Conservation (phyloP, 1,139 yeast species). For the Zygoascus sp. region DNA sequence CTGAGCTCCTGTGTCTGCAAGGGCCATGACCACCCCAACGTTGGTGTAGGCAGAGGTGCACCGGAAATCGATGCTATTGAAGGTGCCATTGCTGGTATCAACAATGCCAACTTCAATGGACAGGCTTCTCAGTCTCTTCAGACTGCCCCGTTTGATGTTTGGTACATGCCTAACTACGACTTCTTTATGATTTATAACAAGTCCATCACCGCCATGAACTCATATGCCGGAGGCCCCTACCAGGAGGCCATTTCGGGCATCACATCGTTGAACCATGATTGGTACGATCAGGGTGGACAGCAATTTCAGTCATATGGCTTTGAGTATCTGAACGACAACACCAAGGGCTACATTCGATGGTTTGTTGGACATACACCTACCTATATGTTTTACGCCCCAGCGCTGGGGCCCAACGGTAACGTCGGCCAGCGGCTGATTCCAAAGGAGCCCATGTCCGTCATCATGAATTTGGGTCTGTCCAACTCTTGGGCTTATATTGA, state of each 20-base stretch:
- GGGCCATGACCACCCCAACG: conserved; percentile 75
- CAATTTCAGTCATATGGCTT: conserved; percentile 70
- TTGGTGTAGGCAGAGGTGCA: conserved; percentile 79
- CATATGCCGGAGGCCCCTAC: conserved; percentile 77
- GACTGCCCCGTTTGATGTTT: conserved; percentile 79
- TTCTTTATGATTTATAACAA: conserved; percentile 59
- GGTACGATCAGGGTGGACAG: conserved; percentile 57
- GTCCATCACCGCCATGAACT: conserved; percentile 63
- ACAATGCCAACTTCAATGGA: conserved; percentile 37
- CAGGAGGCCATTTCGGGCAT: conserved; percentile 82
- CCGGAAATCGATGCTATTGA: conserved; percentile 86
- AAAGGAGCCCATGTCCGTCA: conserved; percentile 81
- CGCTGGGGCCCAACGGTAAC: conserved; percentile 80
- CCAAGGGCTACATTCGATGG: conserved; percentile 75
- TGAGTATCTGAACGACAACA: conserved; percentile 71
- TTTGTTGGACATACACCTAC: conserved; percentile 68
- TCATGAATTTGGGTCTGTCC: conserved; percentile 75
- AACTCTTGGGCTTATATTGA: conserved; percentile 80
- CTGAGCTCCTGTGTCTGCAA: conserved; percentile 65
- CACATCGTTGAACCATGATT: conserved; percentile 61
- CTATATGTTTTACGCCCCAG: conserved; percentile 53
- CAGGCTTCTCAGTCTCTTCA: conserved; percentile 79
- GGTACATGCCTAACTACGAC: conserved; percentile 80
- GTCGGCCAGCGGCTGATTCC: conserved; percentile 69
- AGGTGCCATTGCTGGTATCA: conserved; percentile 42